Base-by-base conservation (phyloP, 2,329 filamentous ascomycete species). In the Cercospora janseana region DNA sequence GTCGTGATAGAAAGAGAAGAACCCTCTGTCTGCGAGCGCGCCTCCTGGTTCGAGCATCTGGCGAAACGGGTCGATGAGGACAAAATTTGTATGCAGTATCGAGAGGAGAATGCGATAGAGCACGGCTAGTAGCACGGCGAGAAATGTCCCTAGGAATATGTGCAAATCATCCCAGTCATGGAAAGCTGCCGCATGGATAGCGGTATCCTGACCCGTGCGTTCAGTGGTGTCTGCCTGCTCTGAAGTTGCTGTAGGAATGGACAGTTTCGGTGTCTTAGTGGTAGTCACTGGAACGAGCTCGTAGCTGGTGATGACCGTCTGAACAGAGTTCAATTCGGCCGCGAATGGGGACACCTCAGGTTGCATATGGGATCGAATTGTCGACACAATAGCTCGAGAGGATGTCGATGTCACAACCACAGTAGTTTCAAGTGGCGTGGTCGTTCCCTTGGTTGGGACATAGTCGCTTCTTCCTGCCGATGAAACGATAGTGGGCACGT, bases 1-100 rank as follows among this genome's bases (percentile, higher is more conserved):
- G 9, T 29, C 21, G 13, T 59, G 56, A 29, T 59, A 59, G 43
- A 57, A 59, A 5, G 37, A 48, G 38, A 59, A 57, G 23, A 59
- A 49, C 4, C 54, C 49, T 15, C 43, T 37, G 7, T 52, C 43
- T 20, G 54, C 56, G 8, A 49, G 46, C 1, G 51, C 56, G 2
- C 56, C 56, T 15, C 44, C 40, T 3, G 38, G 23, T n/a, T 50
- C 42, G 13, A 35, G 28, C 23, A 58, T 13, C 37, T 55, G 51
- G n/a, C 56, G 51, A 31, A 59, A 59, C 3, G 56, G 51, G 9
- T 59, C 54, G 29, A 59, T 51, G 13, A 57, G 49, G 13, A 34
- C 46, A 15, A 57, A 44, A 28, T 55, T 47, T 15, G 52, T 59
- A 46, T 57, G 46, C 4, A 58, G 21, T 2, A 50, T 38, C 9